These are phyloP conservation scores for Phytopythium helicoides DNA, from an alignment of 352 stramenopile species.

Conservation along the genomic window DNA sequence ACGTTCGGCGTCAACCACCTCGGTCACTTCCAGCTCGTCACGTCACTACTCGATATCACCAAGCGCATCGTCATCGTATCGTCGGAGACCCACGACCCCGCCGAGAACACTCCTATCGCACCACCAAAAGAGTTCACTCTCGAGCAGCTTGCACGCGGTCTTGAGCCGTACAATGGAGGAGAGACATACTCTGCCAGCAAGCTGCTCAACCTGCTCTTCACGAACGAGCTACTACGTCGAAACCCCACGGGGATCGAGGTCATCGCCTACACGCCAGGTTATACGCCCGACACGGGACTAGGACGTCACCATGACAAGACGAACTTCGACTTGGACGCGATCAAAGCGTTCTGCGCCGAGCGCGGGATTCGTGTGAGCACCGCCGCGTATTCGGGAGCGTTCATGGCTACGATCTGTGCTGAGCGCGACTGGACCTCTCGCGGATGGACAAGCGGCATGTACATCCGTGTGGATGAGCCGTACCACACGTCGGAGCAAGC, in stretches of 20 bases:
- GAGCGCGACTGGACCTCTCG: neutral
- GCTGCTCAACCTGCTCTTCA: conserved; percentile 54
- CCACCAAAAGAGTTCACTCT: conserved; percentile 19
- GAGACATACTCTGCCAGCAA: conserved; percentile 41
- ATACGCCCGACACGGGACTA: conserved; percentile 14
- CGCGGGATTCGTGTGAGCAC: conserved; percentile 11
- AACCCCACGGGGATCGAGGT: neutral
- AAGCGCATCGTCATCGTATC: conserved; percentile 22
- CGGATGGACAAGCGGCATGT: conserved; percentile 15
- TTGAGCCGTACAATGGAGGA: conserved; percentile 8
- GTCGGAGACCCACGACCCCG: conserved; percentile 25
- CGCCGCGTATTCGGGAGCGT: conserved; percentile 16
- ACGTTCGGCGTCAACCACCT: conserved; percentile 42
- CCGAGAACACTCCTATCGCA: conserved; percentile 11
- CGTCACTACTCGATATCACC: conserved; percentile 15
- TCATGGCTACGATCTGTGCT: conserved; percentile 21
- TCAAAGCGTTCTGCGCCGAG: neutral
- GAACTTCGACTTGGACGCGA: neutral
- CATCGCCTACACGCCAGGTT: neutral
- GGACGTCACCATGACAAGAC: conserved; percentile 11
- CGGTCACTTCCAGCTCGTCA: conserved; percentile 34
- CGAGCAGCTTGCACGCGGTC: conserved; percentile 15
- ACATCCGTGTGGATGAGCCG: conserved; percentile 24
- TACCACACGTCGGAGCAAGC: conserved; percentile 15
- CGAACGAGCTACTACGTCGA: conserved; percentile 36